A percentile compares a stretch with the other conserved stretches of the same genome.
These are phyloP conservation scores for Yarrowia bubula DNA, from an alignment of 805 yeast genomes.

Conservation along the genomic window DNA sequence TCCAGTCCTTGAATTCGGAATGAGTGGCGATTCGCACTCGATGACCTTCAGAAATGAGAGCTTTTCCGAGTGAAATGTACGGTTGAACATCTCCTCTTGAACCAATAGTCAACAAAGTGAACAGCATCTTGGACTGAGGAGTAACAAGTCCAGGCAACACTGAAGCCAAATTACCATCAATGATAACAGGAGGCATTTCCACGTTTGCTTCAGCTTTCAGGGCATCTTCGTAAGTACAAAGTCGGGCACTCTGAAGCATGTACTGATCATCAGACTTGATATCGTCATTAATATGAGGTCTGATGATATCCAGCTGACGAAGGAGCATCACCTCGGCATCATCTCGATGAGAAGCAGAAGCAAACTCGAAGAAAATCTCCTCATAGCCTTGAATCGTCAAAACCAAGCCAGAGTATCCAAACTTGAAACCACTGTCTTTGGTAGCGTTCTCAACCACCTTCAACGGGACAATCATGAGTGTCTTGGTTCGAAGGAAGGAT, in stretches of 20 bases:
- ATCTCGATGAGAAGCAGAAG: conserved; percentile 47
- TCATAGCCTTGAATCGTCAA: conserved; percentile 71
- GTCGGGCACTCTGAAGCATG: conserved; percentile 52
- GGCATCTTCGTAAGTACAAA: conserved; percentile 66
- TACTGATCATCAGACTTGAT: conserved; percentile 25
- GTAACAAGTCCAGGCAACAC: conserved; percentile 1
- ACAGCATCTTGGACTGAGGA: conserved; percentile 41
- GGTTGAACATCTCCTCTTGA: conserved; percentile 98
- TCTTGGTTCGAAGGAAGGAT: conserved; percentile 68
- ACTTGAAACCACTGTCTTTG: conserved; percentile 64
- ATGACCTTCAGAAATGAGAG: conserved; percentile 78
- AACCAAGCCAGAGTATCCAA: conserved; percentile 68
- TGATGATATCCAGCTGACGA: conserved; percentile 47
- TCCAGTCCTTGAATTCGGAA: conserved; percentile 74
- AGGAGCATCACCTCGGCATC: conserved; percentile 60
- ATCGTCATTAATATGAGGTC: conserved; percentile 12
- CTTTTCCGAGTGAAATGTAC: conserved; percentile 83
- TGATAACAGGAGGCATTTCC: conserved; percentile 31
- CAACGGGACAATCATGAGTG: conserved; percentile 80
- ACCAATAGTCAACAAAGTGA: conserved; percentile 83
- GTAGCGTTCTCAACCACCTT: conserved; percentile 67
- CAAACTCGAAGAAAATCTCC: conserved; percentile 72
- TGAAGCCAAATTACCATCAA: conserved; percentile 4
- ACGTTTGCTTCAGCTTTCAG: conserved; percentile 37
- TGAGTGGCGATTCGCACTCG: conserved; percentile 83